Conservation (phyloP, 2,329 filamentous ascomycete genomes). For the Epichloe sibirici region DNA sequence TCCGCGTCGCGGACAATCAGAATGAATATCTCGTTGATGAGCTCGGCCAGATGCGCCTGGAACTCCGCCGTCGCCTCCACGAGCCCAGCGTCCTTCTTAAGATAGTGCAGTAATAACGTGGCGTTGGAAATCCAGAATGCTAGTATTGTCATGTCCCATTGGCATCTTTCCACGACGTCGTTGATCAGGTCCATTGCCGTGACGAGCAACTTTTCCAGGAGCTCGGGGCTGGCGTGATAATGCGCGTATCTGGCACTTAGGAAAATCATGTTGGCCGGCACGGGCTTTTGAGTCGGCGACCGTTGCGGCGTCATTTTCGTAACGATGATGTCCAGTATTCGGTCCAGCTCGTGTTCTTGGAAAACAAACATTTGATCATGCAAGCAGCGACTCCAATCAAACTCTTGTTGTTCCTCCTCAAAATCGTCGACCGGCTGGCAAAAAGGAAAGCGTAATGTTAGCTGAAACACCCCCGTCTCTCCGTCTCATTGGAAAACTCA, state of each 20-base stretch:
- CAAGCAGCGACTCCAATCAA: conserved; percentile 87
- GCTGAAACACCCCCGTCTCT: conserved; percentile 1
- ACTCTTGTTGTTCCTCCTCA: conserved; percentile 83
- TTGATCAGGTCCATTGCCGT: conserved; percentile 95
- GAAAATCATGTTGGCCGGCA: conserved; percentile 94
- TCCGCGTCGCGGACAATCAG: conserved; percentile 94
- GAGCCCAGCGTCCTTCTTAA: conserved; percentile 84
- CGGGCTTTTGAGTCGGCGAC: conserved; percentile 92
- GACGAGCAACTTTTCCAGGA: conserved; percentile 68
- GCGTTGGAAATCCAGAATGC: conserved; percentile 99
- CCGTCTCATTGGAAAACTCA: not conserved
- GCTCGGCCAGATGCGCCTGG: conserved; percentile 82
- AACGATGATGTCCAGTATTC: conserved; percentile 89
- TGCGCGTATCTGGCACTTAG: conserved; percentile 91
- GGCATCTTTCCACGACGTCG: conserved; percentile 83
- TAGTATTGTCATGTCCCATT: conserved; percentile 99
- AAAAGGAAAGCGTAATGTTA: conserved; percentile 13
- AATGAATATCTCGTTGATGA: conserved; percentile 97
- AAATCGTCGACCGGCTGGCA: conserved; percentile 59
- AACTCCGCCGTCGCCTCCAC: conserved; percentile 75
- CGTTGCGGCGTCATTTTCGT: conserved; percentile 96
- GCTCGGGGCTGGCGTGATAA: conserved; percentile 81
- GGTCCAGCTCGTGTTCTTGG: conserved; percentile 82
- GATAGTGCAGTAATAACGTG: conserved; percentile 85
- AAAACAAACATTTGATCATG: conserved; percentile 99